These are phyloP conservation scores for Eimeria necatrix DNA, from an alignment of 169 alveolate species.

Conservation along the genomic window DNA sequence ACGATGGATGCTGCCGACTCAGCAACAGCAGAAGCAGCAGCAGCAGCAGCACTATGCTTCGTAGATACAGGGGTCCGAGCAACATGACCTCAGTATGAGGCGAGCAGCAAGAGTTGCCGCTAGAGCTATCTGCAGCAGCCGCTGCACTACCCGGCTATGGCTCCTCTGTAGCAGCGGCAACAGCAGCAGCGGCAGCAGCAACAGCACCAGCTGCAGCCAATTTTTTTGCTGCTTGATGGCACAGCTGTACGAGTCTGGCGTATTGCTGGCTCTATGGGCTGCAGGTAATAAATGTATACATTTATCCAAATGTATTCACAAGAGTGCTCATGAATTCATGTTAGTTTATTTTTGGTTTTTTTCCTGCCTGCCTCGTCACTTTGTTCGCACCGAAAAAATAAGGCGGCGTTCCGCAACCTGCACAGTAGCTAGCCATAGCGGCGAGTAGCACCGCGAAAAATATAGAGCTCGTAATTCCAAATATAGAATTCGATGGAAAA, in stretches of 20 bases:
- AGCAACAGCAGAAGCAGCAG: constrained; percentile 65
- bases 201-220: neutral
- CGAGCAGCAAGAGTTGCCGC: constrained; percentile 53
- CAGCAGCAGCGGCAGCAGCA: constrained; percentile 18
- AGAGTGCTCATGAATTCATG: neutral
- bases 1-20: constrained; percentile 50
- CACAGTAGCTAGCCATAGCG: too few relatives aligned
- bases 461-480: too few relatives aligned
- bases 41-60: constrained; percentile 46
- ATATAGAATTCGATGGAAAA: too few relatives aligned
- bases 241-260: neutral
- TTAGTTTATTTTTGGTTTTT: neutral
- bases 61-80: neutral
- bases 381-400: too few relatives aligned
- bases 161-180: constrained; percentile 15
- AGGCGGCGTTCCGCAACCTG: too few relatives aligned
- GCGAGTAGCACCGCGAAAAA: too few relatives aligned
- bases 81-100: neutral
- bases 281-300: neutral
- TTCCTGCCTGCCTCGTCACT: neutral
- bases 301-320: neutral
- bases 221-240: neutral
- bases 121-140: constrained; percentile 23
- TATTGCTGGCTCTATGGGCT: neutral
- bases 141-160: neutral